These are phyloP conservation scores for Hypoxylon lienhwacheense DNA, from an alignment of 495 filamentous ascomycete genomes.

Conservation along the genomic window DNA sequence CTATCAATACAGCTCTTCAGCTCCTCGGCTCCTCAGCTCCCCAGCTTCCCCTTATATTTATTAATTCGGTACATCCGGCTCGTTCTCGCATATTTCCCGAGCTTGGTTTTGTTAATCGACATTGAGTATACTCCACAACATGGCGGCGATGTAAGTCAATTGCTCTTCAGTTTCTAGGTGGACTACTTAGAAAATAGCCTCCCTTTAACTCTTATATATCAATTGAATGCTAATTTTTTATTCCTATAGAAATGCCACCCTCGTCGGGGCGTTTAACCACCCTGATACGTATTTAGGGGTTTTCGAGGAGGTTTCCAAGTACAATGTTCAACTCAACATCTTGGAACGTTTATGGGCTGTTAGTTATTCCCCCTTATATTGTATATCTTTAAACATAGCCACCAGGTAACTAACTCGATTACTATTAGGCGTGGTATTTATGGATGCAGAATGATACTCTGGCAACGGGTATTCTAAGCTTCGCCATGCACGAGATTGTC, in stretches of 20 bases:
- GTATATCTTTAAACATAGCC: not conserved
- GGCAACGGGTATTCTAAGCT: slow-evolving; percentile 95
- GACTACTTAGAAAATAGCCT: not conserved
- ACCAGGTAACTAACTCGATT: slow-evolving; percentile 25
- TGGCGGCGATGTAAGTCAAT: slow-evolving; percentile 49
- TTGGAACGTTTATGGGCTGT: slow-evolving; percentile 87
- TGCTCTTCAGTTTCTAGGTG: too few relatives aligned
- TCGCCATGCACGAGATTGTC: slow-evolving; percentile 88
- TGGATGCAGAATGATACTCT: slow-evolving; percentile 98
- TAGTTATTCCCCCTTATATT: slow-evolving; percentile 42
- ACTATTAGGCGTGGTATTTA: slow-evolving; percentile 72
- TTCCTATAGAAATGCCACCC: slow-evolving; percentile 58
- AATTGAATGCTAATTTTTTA: slow-evolving; percentile 26
- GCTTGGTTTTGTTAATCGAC: slow-evolving; percentile 12
- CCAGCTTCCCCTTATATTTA: too few relatives aligned
- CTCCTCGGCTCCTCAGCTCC: slow-evolving; percentile 17
- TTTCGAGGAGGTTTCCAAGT: slow-evolving; percentile 82
- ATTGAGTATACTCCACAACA: slow-evolving; percentile 26
- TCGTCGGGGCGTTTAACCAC: slow-evolving; percentile 50
- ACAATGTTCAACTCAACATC: slow-evolving; percentile 84
- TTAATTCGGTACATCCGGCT: not conserved
- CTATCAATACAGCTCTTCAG: slow-evolving; percentile 15
- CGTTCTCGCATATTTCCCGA: slow-evolving; percentile 9
- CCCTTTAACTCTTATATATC: not conserved
- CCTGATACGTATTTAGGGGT: slow-evolving; percentile 73